phyloP scores from a whole-genome alignment of 2,329 filamentous ascomycete species.

The Alternaria consortialis region DNA sequence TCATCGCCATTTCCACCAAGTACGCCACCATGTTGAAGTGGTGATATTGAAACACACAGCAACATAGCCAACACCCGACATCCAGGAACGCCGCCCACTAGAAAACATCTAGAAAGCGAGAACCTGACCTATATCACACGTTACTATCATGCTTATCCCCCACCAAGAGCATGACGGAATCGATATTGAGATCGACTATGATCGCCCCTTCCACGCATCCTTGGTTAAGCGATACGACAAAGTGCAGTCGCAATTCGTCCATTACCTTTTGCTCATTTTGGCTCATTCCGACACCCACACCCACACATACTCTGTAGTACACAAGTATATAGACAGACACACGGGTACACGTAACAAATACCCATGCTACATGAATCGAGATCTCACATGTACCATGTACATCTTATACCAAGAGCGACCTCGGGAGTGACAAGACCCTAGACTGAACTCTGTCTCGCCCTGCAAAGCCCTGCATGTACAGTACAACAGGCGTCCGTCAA shows the following conservation, averaged over 20 bases:
- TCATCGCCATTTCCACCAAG: not conserved
- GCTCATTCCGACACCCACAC: not conserved
- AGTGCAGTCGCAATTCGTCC: not conserved
- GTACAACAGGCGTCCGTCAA: not conserved
- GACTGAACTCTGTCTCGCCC: not conserved
- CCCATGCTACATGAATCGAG: not conserved
- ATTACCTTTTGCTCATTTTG: not conserved
- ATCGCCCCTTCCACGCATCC: not conserved
- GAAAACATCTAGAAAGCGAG: not conserved
- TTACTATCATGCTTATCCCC: not conserved
- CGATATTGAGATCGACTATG: conserved; percentile 2
- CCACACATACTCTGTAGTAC: not conserved
- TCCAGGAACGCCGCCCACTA: conserved; percentile 1
- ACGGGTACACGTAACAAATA: not conserved
- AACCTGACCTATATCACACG: not conserved
- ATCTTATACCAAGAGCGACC: not conserved
- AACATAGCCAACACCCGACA: not conserved
- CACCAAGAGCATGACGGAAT: not conserved
- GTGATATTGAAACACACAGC: not conserved
- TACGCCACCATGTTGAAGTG: not conserved
- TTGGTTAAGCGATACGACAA: not conserved
- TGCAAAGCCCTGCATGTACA: not conserved
- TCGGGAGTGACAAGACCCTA: not conserved
- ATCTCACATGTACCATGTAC: not conserved
- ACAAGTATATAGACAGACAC: not conserved